phyloP scores from a whole-genome alignment of 176 grass and related monocot species.

The Triticum timopheevii region DNA sequence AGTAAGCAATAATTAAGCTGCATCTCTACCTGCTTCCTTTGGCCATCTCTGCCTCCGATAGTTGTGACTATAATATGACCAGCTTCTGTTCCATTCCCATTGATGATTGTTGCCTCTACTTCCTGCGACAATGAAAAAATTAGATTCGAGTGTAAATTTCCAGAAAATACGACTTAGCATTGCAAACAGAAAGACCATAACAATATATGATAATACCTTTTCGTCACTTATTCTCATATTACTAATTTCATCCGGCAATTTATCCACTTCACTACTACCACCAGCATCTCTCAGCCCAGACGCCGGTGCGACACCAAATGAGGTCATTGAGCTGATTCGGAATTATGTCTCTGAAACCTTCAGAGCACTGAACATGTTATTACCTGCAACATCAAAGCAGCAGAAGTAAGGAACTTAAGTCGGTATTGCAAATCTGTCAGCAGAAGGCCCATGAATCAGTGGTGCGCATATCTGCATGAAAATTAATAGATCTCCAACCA shows the following conservation, averaged over 20 bases:
- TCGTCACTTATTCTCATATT: slow-evolving; percentile 78
- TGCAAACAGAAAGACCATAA: neutral
- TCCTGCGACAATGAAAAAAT: slow-evolving; percentile 37
- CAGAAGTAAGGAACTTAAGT: slow-evolving; percentile 7
- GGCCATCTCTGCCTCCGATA: slow-evolving; percentile 69
- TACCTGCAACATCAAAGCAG: neutral
- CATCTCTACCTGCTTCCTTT: slow-evolving; percentile 64
- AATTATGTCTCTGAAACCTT: neutral
- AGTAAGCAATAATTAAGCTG: slow-evolving; percentile 20
- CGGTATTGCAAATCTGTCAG: neutral
- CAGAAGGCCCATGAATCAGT: neutral
- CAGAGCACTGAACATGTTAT: neutral
- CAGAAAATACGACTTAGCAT: neutral
- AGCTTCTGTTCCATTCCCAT: slow-evolving; percentile 74
- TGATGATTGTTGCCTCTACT: slow-evolving; percentile 60
- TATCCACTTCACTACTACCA: slow-evolving; percentile 45
- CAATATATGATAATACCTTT: slow-evolving; percentile 33
- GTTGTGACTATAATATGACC: slow-evolving; percentile 85
- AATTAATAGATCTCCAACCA: neutral
- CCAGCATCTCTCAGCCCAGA: slow-evolving; percentile 44
- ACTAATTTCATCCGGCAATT: slow-evolving; percentile 65
- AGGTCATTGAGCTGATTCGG: slow-evolving; percentile 40
- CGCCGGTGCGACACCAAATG: slow-evolving; percentile 34
- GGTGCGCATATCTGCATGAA: neutral
- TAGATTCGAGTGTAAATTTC: neutral